Evolutionary conservation across 2,329 filamentous ascomycete species (phyloP), one percentile per base, ranked within the genome.

Genomic region (Apiospora rasikravindrae): DNA sequence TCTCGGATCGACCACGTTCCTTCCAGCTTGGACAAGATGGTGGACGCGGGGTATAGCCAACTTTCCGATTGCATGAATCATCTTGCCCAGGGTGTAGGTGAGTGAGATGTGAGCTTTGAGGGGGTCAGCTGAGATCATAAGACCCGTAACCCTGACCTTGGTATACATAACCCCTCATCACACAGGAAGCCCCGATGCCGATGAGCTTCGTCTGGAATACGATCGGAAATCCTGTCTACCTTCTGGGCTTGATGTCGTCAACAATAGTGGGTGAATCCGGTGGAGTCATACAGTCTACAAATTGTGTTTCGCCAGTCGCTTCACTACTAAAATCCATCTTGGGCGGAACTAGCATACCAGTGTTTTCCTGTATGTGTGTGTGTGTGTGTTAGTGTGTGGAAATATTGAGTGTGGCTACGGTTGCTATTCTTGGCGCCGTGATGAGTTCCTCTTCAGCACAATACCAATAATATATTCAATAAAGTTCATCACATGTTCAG

Each of bases 1-100:
- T 79, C 74, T 78, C 78, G 78, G 78, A 79, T 79, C 75, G 73
- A 71, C 76, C 71, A 73, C 57, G 69, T 77, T 79, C 78, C 78
- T 76, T 73, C 70, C 73, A 73, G 69, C 70, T 73, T 70, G 37
- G 64, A 37, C 68, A 8, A 42, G 70, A 53, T 44, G 70, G 71
- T 33, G 7, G 53, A 53, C 29, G 33, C 51, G 67, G 49, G 68
- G 53, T 42, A 69, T 40, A 67, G 53, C 64, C 44, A 71, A 64
- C 72, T 45, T 66, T 47, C 71, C 68, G 51, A 66, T n/a, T 64
- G 57, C 64, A 49, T 45, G 40, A 70, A 69, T 42, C 37, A 37
- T 19, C 14, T 45, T 47, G 67, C 29, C 67, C 67, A 37, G 40
- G 69, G 64, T 26, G 49, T 61, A 51, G 16, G 45, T 42, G 22